These are phyloP conservation scores for Globisporangium splendens DNA, from an alignment of 352 stramenopile species.

Conservation along the genomic window DNA sequence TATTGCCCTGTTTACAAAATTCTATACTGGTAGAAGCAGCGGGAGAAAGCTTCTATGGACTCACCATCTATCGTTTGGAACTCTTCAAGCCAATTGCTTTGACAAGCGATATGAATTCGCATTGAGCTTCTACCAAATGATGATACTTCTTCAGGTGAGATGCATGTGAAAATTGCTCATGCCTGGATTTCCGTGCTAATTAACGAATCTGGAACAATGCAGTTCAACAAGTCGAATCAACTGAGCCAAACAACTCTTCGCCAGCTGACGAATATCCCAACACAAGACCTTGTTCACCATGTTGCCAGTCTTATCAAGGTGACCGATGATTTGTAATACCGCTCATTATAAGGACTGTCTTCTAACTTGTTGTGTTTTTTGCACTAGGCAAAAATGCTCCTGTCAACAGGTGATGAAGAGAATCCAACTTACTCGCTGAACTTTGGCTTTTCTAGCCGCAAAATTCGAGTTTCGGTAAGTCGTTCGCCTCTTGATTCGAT, in stretches of 20 bases:
- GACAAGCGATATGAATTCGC: constrained; percentile 78
- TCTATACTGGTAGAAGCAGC: constrained; percentile 73
- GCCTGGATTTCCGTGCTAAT: neutral
- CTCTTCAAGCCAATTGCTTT: constrained; percentile 64
- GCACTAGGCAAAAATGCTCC: constrained; percentile 9
- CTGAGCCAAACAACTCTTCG: constrained; percentile 32
- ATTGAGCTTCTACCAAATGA: constrained; percentile 83
- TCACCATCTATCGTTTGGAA: constrained; percentile 72
- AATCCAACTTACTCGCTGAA: constrained; percentile 41
- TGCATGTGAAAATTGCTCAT: neutral
- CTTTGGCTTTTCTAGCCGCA: constrained; percentile 40
- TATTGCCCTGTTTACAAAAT: constrained; percentile 75
- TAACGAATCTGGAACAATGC: no score
- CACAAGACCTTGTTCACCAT: constrained; percentile 61
- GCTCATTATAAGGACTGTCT: neutral
- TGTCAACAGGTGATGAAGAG: constrained; percentile 28
- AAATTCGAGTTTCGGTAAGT: constrained; percentile 47
- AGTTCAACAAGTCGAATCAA: constrained; percentile 67
- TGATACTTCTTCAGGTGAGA: constrained; percentile 67
- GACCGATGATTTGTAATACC: neutral
- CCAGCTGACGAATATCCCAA: constrained; percentile 54
- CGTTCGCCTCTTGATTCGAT: neutral
- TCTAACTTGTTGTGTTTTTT: neutral
- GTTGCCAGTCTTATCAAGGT: constrained; percentile 76
- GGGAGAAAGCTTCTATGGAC: constrained; percentile 79